Evolutionary conservation across 2,329 filamentous ascomycete species (phyloP).

Genomic region (Aspergillus persii): DNA sequence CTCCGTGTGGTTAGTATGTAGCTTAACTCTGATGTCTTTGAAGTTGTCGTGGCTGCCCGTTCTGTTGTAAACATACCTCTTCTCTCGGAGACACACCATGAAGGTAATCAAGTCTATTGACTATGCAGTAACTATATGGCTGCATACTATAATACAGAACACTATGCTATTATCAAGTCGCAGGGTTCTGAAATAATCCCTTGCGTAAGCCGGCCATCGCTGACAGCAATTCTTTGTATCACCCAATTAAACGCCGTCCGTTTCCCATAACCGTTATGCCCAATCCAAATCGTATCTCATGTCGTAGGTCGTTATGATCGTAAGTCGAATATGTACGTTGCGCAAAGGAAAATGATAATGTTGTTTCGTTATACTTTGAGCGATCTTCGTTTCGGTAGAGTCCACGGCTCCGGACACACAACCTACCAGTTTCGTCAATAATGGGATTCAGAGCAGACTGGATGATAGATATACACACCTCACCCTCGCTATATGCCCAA

Average conservation of each 20-base stretch:
- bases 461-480: slow-evolving; percentile 60
- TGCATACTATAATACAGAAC: not conserved
- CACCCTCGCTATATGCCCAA: slow-evolving; percentile 95
- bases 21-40: too few species aligned
- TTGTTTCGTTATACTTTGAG: slow-evolving; percentile 13
- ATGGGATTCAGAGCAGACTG: not conserved
- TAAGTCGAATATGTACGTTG: not conserved
- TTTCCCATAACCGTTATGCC: not conserved
- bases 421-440: slow-evolving; percentile 46
- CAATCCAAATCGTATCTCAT: not conserved
- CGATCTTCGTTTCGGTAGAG: slow-evolving; percentile 51
- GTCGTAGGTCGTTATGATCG: not conserved
- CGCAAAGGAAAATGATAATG: not conserved
- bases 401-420: slow-evolving; percentile 69
- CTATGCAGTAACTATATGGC: not conserved
- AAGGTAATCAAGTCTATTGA: not conserved
- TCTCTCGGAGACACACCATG: too few species aligned
- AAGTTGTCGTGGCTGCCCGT: too few species aligned
- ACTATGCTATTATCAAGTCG: not conserved
- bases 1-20: too few species aligned
- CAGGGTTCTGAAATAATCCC: not conserved
- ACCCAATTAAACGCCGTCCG: not conserved
- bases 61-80: too few species aligned
- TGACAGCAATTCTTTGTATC: not conserved
- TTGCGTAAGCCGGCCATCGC: not conserved